Conservation (phyloP, 768 basidiomycete species). For the Pseudohyphozyma bogoriensis region DNA sequence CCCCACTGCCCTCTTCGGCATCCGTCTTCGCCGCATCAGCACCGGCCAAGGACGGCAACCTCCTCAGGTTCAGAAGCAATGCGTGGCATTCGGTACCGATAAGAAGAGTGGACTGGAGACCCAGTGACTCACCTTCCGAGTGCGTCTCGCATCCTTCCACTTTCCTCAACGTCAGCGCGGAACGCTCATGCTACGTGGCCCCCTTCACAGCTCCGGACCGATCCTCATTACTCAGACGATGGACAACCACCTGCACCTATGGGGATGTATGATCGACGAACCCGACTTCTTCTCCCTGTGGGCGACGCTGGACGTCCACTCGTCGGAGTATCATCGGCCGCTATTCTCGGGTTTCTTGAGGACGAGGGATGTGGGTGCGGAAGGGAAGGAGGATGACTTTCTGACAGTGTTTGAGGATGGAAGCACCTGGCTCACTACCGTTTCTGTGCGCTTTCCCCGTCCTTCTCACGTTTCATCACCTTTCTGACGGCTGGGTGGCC, state of each 20-base stretch:
- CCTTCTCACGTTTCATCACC: no score
- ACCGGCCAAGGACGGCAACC: not conserved
- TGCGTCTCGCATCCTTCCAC: not conserved
- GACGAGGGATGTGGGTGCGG: slow-evolving; percentile 4
- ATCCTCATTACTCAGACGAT: slow-evolving; percentile 26
- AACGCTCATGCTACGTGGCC: not conserved
- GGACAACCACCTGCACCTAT: slow-evolving; percentile 24
- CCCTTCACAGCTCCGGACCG: slow-evolving; percentile 3
- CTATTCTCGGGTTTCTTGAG: slow-evolving; percentile 9
- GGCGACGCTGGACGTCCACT: slow-evolving; percentile 10
- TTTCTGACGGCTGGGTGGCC: no score
- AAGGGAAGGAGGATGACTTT: slow-evolving; percentile 9
- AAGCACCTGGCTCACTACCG: slow-evolving; percentile 2
- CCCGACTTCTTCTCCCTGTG: slow-evolving; percentile 31
- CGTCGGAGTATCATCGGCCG: slow-evolving; percentile 1
- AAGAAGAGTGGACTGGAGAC: slow-evolving; percentile 10
- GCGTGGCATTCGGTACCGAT: slow-evolving; percentile 4
- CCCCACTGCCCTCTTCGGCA: not conserved
- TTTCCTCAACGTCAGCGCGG: not conserved
- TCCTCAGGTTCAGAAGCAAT: not conserved
- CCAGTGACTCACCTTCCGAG: slow-evolving; percentile 9
- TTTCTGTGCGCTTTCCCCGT: slow-evolving; percentile 17
- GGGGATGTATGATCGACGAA: slow-evolving; percentile 31
- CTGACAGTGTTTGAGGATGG: slow-evolving; percentile 25
- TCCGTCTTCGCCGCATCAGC: not conserved